Evolutionary conservation across 306 rosid genomes (phyloP), one percentile per base, ranked within the genome.

Genomic region (Sphenostylis stenocarpa): DNA sequence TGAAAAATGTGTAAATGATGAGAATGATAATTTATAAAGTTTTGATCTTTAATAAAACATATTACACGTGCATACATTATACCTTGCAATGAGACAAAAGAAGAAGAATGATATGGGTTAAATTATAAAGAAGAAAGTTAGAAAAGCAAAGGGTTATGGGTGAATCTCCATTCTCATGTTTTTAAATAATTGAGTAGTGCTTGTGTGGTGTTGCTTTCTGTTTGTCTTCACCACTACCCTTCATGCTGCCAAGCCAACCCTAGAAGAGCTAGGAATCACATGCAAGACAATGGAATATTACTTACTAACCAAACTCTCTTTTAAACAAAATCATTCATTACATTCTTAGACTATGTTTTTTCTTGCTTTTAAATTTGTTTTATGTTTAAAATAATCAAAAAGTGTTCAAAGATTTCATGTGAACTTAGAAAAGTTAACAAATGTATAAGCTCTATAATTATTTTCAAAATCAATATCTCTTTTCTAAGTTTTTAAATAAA

Each of bases 91-190:
- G 56, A 51, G 73, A 64, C 66, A 33, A 76, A 64, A 66, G 34
- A 56, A 53, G 4, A 45, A 73, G 64, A 66, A 73, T 16, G 63
- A 73, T 65, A 65, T 33, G 61, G 72, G 68, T 23, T 70, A 15
- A 39, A 43, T 45, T 12, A 60, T 52, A 62, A 45, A 68, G 26
- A 57, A 66, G 8, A 74, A 47, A 57, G 68, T n/a, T 13, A 73
- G 56, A 73, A 66, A 57, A 57, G 63, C 19, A 45, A 74, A 48
- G 28, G 84, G 45, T 73, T 56, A 73, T 56, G 80, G 68, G 72
- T 34, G 33, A 44, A 44, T 41, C 49, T 73, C n/a, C 5, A 45
- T 56, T 26, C 13, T 2, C 34, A 21, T 16, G 13, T 31, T 55
- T 65, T 8, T 7, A 41, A 44, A 70, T 64, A 39, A 63, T 63